Percentiles rank a stretch among this genome's conserved stretches.
These are phyloP conservation scores for Musa troglodytarum DNA, from an alignment of 176 grass and related monocot genomes.

Conservation along the genomic window DNA sequence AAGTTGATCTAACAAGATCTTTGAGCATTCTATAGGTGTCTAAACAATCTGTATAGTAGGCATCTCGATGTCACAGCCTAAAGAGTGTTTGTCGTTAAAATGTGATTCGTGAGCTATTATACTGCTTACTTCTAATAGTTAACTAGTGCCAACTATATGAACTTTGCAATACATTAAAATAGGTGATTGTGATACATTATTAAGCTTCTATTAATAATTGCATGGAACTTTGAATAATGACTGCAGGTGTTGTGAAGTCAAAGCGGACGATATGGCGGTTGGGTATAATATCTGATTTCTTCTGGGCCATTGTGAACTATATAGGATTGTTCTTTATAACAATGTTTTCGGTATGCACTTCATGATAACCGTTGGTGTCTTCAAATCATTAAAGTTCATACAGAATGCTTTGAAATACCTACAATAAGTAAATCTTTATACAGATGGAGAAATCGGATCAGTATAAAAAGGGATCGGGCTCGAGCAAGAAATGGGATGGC, in stretches of 20 bases:
- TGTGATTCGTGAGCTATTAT: no score
- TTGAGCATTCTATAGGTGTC: no score
- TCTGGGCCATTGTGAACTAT: conserved; percentile 55
- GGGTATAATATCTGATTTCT: conserved; percentile 94
- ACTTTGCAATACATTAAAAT: not conserved
- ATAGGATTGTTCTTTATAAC: conserved; percentile 65
- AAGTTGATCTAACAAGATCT: no score
- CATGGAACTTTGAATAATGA: not conserved
- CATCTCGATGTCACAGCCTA: no score
- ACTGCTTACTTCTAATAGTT: no score
- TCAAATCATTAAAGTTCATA: not conserved
- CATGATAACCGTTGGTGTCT: not conserved
- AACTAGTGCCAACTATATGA: not conserved
- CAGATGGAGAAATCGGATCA: conserved; percentile 73
- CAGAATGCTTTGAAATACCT: not conserved
- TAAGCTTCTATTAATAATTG: not conserved
- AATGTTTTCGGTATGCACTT: conserved; percentile 73
- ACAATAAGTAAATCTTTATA: not conserved
- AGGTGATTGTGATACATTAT: not conserved
- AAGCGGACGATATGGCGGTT: conserved; percentile 80
- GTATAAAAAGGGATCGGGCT: conserved; percentile 73
- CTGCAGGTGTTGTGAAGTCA: conserved; percentile 80
- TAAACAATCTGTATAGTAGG: no score
- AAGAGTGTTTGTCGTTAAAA: no score
- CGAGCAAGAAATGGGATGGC: conserved; percentile 94